A percentile compares a stretch with the other conserved stretches of the same genome.
phyloP scores from a whole-genome alignment of 805 yeast species.

The Yarrowia yakushimensis region DNA sequence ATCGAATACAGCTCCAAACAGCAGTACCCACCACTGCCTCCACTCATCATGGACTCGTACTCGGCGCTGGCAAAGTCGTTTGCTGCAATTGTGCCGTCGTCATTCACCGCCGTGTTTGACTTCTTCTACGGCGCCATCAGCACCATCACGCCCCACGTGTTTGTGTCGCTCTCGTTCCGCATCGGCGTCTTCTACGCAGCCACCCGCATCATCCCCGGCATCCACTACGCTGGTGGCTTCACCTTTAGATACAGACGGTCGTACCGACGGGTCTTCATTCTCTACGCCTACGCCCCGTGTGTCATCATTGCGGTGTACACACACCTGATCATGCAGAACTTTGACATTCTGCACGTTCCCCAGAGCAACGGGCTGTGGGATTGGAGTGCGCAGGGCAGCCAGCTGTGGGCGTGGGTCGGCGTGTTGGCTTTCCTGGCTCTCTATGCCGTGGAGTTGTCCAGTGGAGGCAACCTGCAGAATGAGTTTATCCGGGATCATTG shows the following conservation, averaged over 20 bases:
- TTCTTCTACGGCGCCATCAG: conserved; percentile 49
- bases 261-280: conserved; percentile 38
- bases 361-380: conserved; percentile 11
- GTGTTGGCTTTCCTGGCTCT: conserved; percentile 75
- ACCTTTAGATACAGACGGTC: conserved; percentile 23
- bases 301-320: conserved; percentile 93
- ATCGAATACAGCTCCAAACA: neutral
- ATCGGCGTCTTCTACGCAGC: conserved; percentile 84
- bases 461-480: conserved; percentile 29
- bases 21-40: conserved; percentile 39
- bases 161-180: conserved; percentile 78
- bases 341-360: conserved; percentile 52
- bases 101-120: conserved; percentile 42
- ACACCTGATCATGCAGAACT: conserved; percentile 85
- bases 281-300: conserved; percentile 90
- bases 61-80: conserved; percentile 38
- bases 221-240: conserved; percentile 37
- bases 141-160: conserved; percentile 75
- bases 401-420: conserved; percentile 96
- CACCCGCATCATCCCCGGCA: conserved; percentile 84
- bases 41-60: conserved; percentile 40
- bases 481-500: conserved; percentile 20
- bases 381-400: conserved; percentile 48
- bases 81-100: conserved; percentile 42
- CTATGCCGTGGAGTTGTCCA: conserved; percentile 70